Evolutionary conservation across 2,329 filamentous ascomycete species (phyloP).

Genomic region (Alternaria gaisen): DNA sequence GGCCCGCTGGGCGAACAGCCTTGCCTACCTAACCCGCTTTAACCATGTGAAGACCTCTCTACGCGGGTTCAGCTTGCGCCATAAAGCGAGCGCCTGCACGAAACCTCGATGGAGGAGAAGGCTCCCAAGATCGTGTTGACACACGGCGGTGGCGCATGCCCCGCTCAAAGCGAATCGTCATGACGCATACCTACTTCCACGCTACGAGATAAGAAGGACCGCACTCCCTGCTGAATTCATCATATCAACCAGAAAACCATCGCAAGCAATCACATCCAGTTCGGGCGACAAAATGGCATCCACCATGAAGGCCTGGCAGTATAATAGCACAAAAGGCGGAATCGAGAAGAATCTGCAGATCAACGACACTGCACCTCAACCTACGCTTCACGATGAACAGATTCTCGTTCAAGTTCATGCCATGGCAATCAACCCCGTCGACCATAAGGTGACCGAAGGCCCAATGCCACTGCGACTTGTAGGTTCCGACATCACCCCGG

Average conservation of each 20-base stretch:
- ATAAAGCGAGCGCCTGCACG: neutral
- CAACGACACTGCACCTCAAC: constrained; percentile 53
- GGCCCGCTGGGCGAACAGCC: constrained; percentile 1
- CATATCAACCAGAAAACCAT: neutral
- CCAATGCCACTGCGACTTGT: constrained; percentile 41
- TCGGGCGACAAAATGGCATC: constrained; percentile 23
- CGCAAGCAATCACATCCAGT: neutral
- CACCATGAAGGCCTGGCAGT: constrained; percentile 69
- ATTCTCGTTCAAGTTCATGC: constrained; percentile 65
- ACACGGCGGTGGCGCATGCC: constrained; percentile 3
- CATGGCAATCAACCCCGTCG: constrained; percentile 67
- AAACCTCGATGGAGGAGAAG: neutral
- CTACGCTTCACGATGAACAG: constrained; percentile 53
- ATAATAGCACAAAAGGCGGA: constrained; percentile 55
- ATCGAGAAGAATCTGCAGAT: constrained; percentile 65
- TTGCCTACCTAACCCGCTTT: neutral
- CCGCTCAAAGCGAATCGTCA: constrained; percentile 12
- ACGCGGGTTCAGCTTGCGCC: neutral
- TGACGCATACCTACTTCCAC: constrained; percentile 8
- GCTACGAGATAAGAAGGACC: constrained; percentile 10
- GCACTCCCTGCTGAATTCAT: neutral
- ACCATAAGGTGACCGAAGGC: constrained; percentile 70
- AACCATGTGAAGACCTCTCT: neutral
- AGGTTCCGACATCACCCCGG: constrained; percentile 53
- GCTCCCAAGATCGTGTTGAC: neutral